Percentiles rank a stretch among this genome's conserved stretches.
These are phyloP conservation scores for Beauveria caledonica DNA, from an alignment of 2,329 filamentous ascomycete genomes.

Conservation along the genomic window DNA sequence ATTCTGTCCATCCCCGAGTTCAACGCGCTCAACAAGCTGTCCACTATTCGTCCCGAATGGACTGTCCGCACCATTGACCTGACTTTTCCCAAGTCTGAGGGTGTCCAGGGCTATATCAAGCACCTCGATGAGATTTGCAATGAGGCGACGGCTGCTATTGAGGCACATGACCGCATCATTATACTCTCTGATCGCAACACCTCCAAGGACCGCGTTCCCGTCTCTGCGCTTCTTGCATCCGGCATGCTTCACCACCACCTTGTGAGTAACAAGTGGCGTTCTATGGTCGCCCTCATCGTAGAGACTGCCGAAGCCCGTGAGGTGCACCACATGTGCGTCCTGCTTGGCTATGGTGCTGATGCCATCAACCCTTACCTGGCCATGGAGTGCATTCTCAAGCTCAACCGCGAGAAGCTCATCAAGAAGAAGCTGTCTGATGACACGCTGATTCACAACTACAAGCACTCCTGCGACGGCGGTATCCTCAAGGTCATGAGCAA, in stretches of 20 bases:
- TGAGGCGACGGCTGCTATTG: conserved; percentile 73
- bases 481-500: conserved; percentile 99
- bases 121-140: conserved; percentile 85
- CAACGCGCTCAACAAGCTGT: conserved; percentile 75
- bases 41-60: conserved; percentile 66
- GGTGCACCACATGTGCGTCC: conserved; percentile 98
- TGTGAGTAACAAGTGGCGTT: conserved; percentile 92
- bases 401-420: conserved; percentile 87
- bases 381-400: conserved; percentile 94
- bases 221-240: conserved; percentile 80
- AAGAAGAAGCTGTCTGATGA: conserved; percentile 80
- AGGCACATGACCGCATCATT: conserved; percentile 76
- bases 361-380: conserved; percentile 91
- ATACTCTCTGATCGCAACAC: conserved; percentile 85
- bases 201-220: conserved; percentile 70
- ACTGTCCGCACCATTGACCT: conserved; percentile 85
- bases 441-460: conserved; percentile 87
- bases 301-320: conserved; percentile 95
- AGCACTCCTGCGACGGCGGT: conserved; percentile 90
- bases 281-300: conserved; percentile 75
- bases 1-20: conserved; percentile 86
- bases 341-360: conserved; percentile 90
- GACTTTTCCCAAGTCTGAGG: conserved; percentile 82
- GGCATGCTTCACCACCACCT: conserved; percentile 94
- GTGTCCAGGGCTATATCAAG: conserved; percentile 74